Conservation (phyloP, 2,329 filamentous ascomycete genomes). For the Talaromyces sp. region DNA sequence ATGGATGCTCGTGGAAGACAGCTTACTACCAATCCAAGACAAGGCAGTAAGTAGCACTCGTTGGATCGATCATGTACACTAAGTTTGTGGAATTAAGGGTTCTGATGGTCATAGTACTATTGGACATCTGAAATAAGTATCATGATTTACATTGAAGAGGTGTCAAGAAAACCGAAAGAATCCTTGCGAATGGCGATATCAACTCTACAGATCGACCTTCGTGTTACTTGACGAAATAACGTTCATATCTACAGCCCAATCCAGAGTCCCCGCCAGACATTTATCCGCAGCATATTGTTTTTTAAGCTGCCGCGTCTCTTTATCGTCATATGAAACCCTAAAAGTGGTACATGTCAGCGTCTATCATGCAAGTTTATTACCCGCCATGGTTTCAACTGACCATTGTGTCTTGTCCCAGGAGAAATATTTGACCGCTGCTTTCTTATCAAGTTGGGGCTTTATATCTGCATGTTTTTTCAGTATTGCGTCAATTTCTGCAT, state of each 20-base stretch:
- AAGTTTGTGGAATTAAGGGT: not conserved
- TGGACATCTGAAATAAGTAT: not conserved
- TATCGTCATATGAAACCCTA: constrained; percentile 35
- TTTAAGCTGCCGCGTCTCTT: constrained; percentile 37
- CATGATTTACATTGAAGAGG: not conserved
- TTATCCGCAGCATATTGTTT: constrained; percentile 31
- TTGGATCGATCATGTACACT: not conserved
- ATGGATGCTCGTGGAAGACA: not conserved
- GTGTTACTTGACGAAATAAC: not conserved
- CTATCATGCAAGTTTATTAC: not conserved
- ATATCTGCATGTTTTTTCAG: constrained; percentile 21
- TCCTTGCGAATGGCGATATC: not conserved
- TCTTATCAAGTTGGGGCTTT: constrained; percentile 20
- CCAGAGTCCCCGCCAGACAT: constrained; percentile 33
- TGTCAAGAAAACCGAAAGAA: not conserved
- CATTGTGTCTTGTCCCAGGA: constrained; percentile 20
- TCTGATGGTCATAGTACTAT: not conserved
- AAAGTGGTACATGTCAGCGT: not conserved
- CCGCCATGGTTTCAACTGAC: constrained; percentile 3
- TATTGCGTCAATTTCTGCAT: constrained; percentile 27
- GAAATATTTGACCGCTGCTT: constrained; percentile 22
- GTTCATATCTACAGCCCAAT: constrained; percentile 23
- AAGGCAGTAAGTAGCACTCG: not conserved
- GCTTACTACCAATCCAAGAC: not conserved
- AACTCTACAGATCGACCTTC: not conserved